A percentile compares a stretch with the other conserved stretches of the same genome.
These are phyloP conservation scores for Priceomyces fermenticarens DNA, from an alignment of 805 yeast genomes.

Conservation along the genomic window DNA sequence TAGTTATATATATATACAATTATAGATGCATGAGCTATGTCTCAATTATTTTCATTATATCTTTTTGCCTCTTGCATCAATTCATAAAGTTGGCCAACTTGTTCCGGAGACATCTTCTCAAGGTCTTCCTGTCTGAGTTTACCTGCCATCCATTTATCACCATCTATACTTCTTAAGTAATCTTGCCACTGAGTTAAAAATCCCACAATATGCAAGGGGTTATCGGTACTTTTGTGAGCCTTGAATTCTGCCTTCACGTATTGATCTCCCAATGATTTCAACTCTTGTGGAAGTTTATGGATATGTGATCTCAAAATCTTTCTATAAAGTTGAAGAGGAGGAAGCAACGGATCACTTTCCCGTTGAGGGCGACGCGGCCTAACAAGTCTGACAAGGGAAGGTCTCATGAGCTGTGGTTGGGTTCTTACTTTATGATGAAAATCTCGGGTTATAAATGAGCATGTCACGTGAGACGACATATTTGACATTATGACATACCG, in stretches of 20 bases:
- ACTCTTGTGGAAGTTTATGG: conserved; percentile 59
- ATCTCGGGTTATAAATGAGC: not conserved
- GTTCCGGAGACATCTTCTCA: conserved; percentile 87
- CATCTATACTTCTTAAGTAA: conserved; percentile 57
- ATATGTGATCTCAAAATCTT: conserved; percentile 79
- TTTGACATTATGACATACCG: too few relatives aligned
- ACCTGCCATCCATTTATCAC: conserved; percentile 39
- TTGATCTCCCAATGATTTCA: conserved; percentile 79
- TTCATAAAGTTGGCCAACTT: conserved; percentile 75
- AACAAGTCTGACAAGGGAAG: conserved; percentile 31
- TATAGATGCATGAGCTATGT: not conserved
- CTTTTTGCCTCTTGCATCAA: conserved; percentile 69
- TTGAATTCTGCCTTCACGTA: conserved; percentile 89
- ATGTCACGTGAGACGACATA: not conserved
- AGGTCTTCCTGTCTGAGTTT: conserved; percentile 60
- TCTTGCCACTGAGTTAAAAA: conserved; percentile 95
- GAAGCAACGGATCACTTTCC: conserved; percentile 51
- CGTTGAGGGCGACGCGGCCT: conserved; percentile 42
- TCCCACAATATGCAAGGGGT: conserved; percentile 92
- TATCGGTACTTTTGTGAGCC: conserved; percentile 75
- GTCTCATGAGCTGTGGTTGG: conserved; percentile 27
- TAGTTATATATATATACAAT: not conserved
- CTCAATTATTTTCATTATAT: conserved; percentile 12
- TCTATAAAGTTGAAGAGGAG: conserved; percentile 78
- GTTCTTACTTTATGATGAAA: not conserved